Conservation (phyloP, 192 early-diverging fungal species). For the Entomortierella lignicola region DNA sequence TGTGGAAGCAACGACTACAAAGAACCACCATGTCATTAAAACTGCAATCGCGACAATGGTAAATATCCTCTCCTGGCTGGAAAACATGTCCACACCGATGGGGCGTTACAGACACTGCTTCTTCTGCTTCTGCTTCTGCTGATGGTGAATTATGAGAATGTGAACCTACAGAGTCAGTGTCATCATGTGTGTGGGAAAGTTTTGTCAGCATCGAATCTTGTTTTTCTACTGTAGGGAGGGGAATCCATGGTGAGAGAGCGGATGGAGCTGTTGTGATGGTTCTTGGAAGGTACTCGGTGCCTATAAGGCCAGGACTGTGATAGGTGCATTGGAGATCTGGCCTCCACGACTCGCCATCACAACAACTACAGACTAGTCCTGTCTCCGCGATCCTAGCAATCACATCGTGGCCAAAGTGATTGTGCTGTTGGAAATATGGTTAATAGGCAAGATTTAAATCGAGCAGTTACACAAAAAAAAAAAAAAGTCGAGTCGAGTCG, state of each 20-base stretch:
- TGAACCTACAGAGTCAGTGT: neutral
- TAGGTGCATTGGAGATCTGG: conserved; percentile 5
- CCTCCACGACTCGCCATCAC: conserved; percentile 19
- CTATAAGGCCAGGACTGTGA: conserved; percentile 13
- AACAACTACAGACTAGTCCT: conserved; percentile 17
- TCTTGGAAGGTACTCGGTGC: conserved; percentile 3
- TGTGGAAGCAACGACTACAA: conserved; percentile 45
- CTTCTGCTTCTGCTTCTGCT: neutral
- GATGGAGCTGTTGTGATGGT: neutral
- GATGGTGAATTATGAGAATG: neutral
- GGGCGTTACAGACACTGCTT: no score
- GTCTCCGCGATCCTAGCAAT: conserved; percentile 5
- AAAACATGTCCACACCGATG: conserved; percentile 33
- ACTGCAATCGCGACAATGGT: conserved; percentile 48
- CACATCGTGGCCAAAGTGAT: conserved; percentile 23
- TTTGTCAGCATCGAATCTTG: neutral
- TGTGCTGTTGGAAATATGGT: conserved; percentile 17
- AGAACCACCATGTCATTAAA: conserved; percentile 17
- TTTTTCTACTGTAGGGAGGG: neutral
- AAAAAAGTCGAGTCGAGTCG: no score
- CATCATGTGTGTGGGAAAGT: no score
- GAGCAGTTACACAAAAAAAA: neutral
- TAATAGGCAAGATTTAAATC: no score
- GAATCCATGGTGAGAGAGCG: neutral
- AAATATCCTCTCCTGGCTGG: conserved; percentile 38